Evolutionary conservation across 805 yeast genomes (phyloP).

Genomic region (Ogataea paraovalis): DNA sequence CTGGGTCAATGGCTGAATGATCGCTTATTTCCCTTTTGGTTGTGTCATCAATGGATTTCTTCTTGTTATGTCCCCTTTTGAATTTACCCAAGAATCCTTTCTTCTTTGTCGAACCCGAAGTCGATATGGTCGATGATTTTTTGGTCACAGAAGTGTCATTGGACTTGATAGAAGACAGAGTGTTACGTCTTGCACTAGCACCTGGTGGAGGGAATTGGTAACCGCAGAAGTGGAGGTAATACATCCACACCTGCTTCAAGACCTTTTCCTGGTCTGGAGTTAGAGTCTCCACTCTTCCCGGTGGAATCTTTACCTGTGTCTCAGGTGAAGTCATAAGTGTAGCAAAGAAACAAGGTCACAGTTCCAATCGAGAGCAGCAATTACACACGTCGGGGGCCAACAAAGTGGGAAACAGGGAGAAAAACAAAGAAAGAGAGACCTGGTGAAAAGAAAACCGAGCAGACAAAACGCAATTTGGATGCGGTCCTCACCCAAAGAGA

Average conservation of each 20-base stretch:
- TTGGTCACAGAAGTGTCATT: conserved; percentile 8
- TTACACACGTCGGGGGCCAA: too few relatives aligned
- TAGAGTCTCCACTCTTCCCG: conserved; percentile 44
- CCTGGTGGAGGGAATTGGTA: conserved; percentile 25
- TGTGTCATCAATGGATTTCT: conserved; percentile 21
- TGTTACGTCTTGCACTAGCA: conserved; percentile 16
- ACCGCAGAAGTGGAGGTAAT: conserved; percentile 58
- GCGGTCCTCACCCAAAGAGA: too few relatives aligned
- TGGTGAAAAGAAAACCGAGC: too few relatives aligned
- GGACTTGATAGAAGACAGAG: conserved; percentile 29
- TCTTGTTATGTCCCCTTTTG: conserved; percentile 24
- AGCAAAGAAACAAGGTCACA: background rate
- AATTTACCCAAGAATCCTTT: conserved; percentile 31
- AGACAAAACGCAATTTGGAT: too few relatives aligned
- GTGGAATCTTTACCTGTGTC: conserved; percentile 11
- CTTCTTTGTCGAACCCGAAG: conserved; percentile 20
- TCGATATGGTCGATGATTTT: conserved; percentile 7
- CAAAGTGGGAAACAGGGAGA: too few relatives aligned
- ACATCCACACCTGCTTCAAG: conserved; percentile 70
- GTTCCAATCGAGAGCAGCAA: too few relatives aligned
- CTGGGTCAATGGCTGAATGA: conserved; percentile 25
- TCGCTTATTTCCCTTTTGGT: conserved; percentile 18
- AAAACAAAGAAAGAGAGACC: too few relatives aligned
- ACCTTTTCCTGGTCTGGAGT: conserved; percentile 56
- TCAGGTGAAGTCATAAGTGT: background rate